Evolutionary conservation across 2,329 filamentous ascomycete genomes (phyloP).

Genomic region (Aspergillus sp.): DNA sequence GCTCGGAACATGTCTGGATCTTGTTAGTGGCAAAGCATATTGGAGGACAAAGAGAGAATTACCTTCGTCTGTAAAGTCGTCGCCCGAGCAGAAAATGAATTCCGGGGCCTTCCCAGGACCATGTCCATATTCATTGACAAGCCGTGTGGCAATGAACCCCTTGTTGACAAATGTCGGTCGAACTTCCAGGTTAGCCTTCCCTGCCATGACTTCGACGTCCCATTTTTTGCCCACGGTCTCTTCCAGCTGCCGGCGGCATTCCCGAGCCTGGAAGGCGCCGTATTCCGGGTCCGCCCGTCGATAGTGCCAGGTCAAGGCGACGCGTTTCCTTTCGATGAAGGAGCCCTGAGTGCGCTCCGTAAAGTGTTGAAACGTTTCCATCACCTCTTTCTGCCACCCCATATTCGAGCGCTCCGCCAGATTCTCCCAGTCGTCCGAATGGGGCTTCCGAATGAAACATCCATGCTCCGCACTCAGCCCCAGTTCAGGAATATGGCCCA

Average conservation of each 20-base stretch:
- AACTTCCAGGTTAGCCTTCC: constrained; percentile 95
- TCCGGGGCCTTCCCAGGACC: constrained; percentile 62
- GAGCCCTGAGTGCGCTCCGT: constrained; percentile 84
- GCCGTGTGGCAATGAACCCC: constrained; percentile 84
- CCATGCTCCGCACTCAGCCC: constrained; percentile 98
- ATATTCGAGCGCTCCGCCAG: constrained; percentile 83
- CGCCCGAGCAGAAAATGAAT: constrained; percentile 86
- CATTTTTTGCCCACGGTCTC: constrained; percentile 71
- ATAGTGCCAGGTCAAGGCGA: constrained; percentile 96
- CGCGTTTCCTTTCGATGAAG: constrained; percentile 91
- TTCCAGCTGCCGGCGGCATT: constrained; percentile 80
- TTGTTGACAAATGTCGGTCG: constrained; percentile 98
- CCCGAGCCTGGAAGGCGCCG: constrained; percentile 72
- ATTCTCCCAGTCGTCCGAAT: constrained; percentile 78
- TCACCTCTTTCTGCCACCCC: constrained; percentile 85
- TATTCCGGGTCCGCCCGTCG: constrained; percentile 84
- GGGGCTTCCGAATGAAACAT: constrained; percentile 85
- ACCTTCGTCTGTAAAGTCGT: constrained; percentile 98
- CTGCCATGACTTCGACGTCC: constrained; percentile 94
- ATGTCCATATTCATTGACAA: constrained; percentile 69
- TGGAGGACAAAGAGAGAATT: constrained; percentile 27
- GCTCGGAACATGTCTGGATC: constrained; percentile 75
- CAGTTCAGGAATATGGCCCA: constrained; percentile 84
- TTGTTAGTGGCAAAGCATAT: constrained; percentile 6
- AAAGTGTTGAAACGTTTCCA: constrained; percentile 81